Base-by-base conservation (phyloP, 164 flowering plant species). In the Dillenia suffruticosa region DNA sequence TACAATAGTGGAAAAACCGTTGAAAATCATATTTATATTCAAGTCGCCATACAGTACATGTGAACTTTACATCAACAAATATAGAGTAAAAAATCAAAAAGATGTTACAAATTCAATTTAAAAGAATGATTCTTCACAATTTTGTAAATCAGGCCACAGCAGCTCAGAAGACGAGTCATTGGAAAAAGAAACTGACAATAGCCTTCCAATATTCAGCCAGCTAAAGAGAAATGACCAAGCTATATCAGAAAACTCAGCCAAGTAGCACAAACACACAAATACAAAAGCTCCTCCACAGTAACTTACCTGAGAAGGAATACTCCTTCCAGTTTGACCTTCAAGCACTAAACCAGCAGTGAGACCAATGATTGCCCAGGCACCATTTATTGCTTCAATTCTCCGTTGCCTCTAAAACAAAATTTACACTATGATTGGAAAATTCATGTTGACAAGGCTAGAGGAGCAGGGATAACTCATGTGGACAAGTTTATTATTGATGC, bases 321-420 rank as follows among this genome's bases (percentile, higher is more conserved):
- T 52, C 11, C 84, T 80, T 61, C 98, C 98, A 53, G 87, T 89
- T 1, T 74, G 85, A 52, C 87, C 95, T 78, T 93, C 98, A 55
- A 91, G 72, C 19, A 94, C 86, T 60, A 94, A 75, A 46, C 89
- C 95, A 63, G 82, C 88, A 7, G 96, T 87, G 12, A 94, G 90
- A 66, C 98, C 96, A 58, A 94, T 78, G 87, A 90, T 89, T 44
- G 98, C 98, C 94, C 92, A 94, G 51, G 95, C 90, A 52, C 98
- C 98, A 71, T 94, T 94, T 15, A 91, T 83, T n/a, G 98, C 96
- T 77, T 94, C 98, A 53, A 87, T 84, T 69, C 61, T 77, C 1
- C 87, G 96, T 67, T 68, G 76, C 61, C 82, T 84, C 97, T 90
- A 72, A 51, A 59, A 53, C 14, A 47, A 59, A 32, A 32, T 32